These are phyloP conservation scores for Penicillium lagena DNA, from an alignment of 495 filamentous ascomycete species.

Conservation along the genomic window DNA sequence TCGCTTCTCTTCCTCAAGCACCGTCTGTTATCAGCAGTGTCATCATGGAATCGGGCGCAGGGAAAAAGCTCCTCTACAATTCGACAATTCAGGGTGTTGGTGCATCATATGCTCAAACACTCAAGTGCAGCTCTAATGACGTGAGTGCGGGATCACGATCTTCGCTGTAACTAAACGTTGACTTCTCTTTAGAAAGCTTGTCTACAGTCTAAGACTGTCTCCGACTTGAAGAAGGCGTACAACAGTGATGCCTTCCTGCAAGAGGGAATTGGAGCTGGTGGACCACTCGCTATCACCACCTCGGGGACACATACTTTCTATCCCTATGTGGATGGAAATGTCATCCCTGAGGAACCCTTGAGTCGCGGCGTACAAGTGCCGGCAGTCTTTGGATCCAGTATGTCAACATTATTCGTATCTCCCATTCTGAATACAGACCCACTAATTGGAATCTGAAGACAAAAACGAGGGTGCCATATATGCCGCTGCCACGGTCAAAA, in stretches of 20 bases:
- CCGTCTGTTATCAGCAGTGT: constrained; percentile 24
- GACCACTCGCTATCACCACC: constrained; percentile 1
- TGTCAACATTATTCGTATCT: neutral
- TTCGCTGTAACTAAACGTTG: neutral
- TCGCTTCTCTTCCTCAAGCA: constrained; percentile 29
- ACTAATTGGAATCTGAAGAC: constrained; percentile 5
- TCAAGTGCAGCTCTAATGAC: constrained; percentile 17
- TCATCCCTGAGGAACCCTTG: constrained; percentile 26
- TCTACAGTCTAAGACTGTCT: constrained; percentile 6
- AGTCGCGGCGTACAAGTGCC: constrained; percentile 26
- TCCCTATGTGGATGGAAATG: constrained; percentile 24
- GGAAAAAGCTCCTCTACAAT: constrained; percentile 11
- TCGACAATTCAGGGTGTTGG: constrained; percentile 6
- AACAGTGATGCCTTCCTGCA: constrained; percentile 3
- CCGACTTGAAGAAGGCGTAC: constrained; percentile 10
- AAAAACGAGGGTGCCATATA: constrained; percentile 17
- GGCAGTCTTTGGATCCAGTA: constrained; percentile 26
- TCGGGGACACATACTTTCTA: constrained; percentile 14
- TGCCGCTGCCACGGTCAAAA: constrained; percentile 1
- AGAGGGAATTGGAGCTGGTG: constrained; percentile 3
- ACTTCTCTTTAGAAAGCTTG: constrained; percentile 14
- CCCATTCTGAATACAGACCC: neutral
- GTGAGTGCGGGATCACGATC: constrained; percentile 8
- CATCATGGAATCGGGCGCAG: constrained; percentile 29
- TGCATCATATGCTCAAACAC: constrained; percentile 15